Base-by-base conservation (phyloP, 768 basidiomycete species). In the Paxillus involutus region DNA sequence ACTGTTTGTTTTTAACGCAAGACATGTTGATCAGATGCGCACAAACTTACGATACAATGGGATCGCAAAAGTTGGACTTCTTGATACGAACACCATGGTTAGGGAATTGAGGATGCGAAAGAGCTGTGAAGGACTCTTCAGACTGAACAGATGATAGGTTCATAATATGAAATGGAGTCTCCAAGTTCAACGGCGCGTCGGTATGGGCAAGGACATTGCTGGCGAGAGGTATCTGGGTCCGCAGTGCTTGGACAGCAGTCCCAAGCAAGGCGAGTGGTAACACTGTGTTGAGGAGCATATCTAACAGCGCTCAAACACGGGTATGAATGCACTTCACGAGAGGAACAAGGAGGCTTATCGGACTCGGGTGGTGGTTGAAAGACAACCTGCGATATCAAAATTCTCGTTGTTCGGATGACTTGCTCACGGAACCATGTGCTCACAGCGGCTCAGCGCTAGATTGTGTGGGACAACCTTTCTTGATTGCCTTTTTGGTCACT, bases 11-110 rank as follows among this genome's bases (percentile, higher is more conserved):
- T n/a, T 41, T 17, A 1, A 33, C 37, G 19, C 30, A 49, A 30
- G 32, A 30, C 10, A 17, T 19, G n/a, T 3, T 11, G 37, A 49
- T 1, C 0, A 36, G 0, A 12, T 35, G 35, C 35, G 12, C 13
- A 19, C 24, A 39, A 11, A 56, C 64, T 52, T 29, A 65, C 64
- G 64, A 66, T 40, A 85, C 84, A 14, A 83, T 85, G 13, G 81
- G 77, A 63, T 86, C 84, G 58, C 84, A 86, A 62, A 86, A 86
- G 47, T 73, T 61, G 36, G 72, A 80, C 66, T 83, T 84, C 73
- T 84, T 86, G 59, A 86, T 69, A 39, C 84, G 77, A 41, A 86
- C 75, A 45, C 75, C 72, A 53, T 84, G 78, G 36, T 71, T 65
- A 17, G 84, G 82, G 55, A 82, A 83, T 7, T 66, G 69, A 5